Percentiles rank a stretch among this genome's conserved stretches.
Conservation (phyloP, 179 eudicot species). For the Spergularia azorica region DNA sequence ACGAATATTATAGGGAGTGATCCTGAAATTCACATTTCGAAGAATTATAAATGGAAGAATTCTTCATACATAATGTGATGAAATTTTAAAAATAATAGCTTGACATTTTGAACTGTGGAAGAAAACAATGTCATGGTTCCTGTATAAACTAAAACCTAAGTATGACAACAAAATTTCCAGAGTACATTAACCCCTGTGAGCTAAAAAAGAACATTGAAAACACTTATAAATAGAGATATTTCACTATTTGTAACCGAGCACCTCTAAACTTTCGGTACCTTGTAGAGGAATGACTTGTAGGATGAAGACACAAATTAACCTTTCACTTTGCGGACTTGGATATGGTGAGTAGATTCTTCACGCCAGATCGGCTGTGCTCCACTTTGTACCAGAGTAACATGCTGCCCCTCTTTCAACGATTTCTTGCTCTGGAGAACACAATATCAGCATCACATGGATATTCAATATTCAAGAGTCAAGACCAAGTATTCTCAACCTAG, state of each 20-base stretch:
- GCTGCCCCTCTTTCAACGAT: constrained; percentile 59
- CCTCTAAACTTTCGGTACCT: constrained; percentile 5
- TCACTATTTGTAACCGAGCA: constrained; percentile 5
- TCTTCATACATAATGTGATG: not conserved
- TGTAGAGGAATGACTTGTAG: constrained; percentile 9
- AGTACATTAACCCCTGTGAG: not conserved
- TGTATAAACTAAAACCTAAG: constrained; percentile 6
- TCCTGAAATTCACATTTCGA: not conserved
- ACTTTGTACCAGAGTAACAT: constrained; percentile 91
- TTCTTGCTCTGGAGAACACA: constrained; percentile 56
- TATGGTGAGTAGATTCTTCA: constrained; percentile 87
- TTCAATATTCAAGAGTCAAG: not conserved
- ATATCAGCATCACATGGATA: constrained; percentile 1
- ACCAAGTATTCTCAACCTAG: not conserved
- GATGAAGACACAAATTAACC: constrained; percentile 33
- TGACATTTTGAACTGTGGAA: constrained; percentile 17
- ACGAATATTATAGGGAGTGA: not conserved
- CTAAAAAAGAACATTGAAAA: constrained; percentile 19
- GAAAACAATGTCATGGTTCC: not conserved
- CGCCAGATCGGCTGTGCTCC: constrained; percentile 99
- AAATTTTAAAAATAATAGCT: not conserved
- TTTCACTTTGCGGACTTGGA: constrained; percentile 87
- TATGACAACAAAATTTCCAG: constrained; percentile 13
- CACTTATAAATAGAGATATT: constrained; percentile 8
- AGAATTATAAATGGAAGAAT: not conserved